Evolutionary conservation across 495 filamentous ascomycete species (phyloP).

Genomic region (Barbatosphaeria neglecta): DNA sequence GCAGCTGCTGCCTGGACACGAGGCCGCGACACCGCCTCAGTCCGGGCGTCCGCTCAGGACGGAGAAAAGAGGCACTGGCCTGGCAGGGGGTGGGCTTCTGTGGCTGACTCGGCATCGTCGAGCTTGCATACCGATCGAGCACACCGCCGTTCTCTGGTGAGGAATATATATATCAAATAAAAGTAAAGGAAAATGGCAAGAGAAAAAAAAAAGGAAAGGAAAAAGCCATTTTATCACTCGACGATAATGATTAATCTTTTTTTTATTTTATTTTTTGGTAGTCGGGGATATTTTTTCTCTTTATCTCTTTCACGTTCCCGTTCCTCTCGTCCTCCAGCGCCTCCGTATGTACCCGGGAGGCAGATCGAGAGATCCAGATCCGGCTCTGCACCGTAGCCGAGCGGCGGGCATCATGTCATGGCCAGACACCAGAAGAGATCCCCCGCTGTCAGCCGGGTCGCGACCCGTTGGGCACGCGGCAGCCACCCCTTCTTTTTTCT

Average conservation of each 20-base stretch:
- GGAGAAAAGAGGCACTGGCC: too few species aligned
- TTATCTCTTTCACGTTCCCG: not conserved
- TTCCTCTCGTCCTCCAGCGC: not conserved
- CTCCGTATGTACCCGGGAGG: not conserved
- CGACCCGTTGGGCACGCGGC: not conserved
- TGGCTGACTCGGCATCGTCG: not conserved
- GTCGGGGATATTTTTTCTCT: not conserved
- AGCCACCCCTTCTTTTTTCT: not conserved
- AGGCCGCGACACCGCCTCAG: too few species aligned
- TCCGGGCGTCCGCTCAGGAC: too few species aligned
- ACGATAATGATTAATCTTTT: not conserved
- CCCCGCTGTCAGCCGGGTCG: not conserved
- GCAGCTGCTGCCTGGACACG: too few species aligned
- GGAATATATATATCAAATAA: not conserved
- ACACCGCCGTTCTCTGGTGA: not conserved
- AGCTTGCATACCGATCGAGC: not conserved
- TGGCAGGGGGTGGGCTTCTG: too few species aligned
- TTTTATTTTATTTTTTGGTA: not conserved
- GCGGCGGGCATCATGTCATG: not conserved
- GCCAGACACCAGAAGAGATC: too few species aligned
- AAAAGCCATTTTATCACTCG: too few species aligned
- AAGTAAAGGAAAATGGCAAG: not conserved
- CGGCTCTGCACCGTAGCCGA: not conserved
- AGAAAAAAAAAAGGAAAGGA: not conserved
- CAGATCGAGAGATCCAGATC: not conserved